These are phyloP conservation scores for Tricholoma flavovirens DNA, from an alignment of 768 basidiomycete genomes.

Conservation along the genomic window DNA sequence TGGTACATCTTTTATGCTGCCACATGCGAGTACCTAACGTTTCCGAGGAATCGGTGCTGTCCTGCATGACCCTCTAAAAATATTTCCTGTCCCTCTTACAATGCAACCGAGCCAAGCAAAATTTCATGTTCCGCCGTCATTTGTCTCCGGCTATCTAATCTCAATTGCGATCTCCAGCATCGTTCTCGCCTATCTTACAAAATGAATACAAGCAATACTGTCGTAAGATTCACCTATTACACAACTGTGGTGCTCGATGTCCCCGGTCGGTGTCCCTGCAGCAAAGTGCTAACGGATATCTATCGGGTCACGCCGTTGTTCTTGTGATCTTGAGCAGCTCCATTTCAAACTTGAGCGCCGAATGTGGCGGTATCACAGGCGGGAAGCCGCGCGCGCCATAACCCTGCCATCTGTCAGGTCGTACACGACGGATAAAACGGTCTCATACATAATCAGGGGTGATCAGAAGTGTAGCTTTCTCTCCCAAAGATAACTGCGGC, in stretches of 20 bases:
- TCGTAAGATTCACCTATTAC: constrained; percentile 18
- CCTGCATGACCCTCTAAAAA: neutral
- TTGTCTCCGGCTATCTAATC: neutral
- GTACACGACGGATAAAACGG: neutral
- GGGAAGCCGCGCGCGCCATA: constrained; percentile 76
- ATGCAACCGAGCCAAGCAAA: neutral
- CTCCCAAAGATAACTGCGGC: constrained; percentile 64
- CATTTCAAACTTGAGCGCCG: constrained; percentile 76
- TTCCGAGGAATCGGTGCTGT: too few relatives aligned
- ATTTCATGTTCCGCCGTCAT: neutral
- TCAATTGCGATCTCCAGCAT: neutral
- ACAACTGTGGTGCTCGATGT: constrained; percentile 13
- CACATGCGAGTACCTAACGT: too few relatives aligned
- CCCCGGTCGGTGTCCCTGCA: constrained; percentile 5
- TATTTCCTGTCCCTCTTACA: neutral
- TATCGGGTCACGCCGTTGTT: constrained; percentile 38
- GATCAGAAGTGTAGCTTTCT: constrained; percentile 62
- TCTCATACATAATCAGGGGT: constrained; percentile 72
- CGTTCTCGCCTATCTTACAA: neutral
- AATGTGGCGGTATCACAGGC: constrained; percentile 71
- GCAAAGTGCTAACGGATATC: neutral
- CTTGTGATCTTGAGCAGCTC: constrained; percentile 70
- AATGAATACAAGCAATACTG: constrained; percentile 22
- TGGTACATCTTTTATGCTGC: too few relatives aligned
- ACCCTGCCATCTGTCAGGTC: constrained; percentile 35